Evolutionary conservation across 805 yeast genomes (phyloP), one percentile per base, ranked within the genome.

Genomic region (Cyberlindnera xishuangbannaensis): DNA sequence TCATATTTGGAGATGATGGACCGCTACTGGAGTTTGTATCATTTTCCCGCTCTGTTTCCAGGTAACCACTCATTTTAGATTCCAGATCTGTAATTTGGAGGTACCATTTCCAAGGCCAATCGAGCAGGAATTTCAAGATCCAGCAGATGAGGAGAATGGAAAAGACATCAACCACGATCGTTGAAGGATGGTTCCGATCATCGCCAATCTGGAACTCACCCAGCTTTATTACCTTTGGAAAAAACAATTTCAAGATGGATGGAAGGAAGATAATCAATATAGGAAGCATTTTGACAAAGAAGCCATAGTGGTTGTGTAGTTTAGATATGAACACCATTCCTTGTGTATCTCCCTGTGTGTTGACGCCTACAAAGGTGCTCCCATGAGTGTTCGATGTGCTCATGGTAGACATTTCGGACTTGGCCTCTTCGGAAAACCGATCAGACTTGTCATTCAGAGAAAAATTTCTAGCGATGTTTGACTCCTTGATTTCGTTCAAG

Each of bases 101-200:
- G 13, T 55, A 44, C 69, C 68, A 64, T n/a, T 44, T 43, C 65
- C 67, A 63, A 0, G 69, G 69, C 69, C 68, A 64, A 28, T 63
- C 67, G 12, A 58, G 45, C 0, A 58, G 31, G 22, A 58, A 58
- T 33, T 55, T 53, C 11, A 64, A 47, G 2, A 53, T 44, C 59
- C 63, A 59, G 17, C 63, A 51, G 1, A 62, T 48, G n/a, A 61
- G 25, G 7, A 56, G 16, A 4, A 64, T 47, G 6, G 59, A 53
- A 15, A 63, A 45, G 1, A 51, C 34, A 38, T 62, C 66, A 16
- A 62, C 57, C 13, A 61, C 34, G 6, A 61, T 34, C 15, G 31
- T 26, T 1, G 48, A 39, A 5, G 47, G 44, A 11, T 43, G 40
- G 22, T 30, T 32, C n/a, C 27, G 15, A 3, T 29, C 28, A 11